phyloP scores from a whole-genome alignment of 352 stramenopile genomes.

The Globisporangium emineosum region DNA sequence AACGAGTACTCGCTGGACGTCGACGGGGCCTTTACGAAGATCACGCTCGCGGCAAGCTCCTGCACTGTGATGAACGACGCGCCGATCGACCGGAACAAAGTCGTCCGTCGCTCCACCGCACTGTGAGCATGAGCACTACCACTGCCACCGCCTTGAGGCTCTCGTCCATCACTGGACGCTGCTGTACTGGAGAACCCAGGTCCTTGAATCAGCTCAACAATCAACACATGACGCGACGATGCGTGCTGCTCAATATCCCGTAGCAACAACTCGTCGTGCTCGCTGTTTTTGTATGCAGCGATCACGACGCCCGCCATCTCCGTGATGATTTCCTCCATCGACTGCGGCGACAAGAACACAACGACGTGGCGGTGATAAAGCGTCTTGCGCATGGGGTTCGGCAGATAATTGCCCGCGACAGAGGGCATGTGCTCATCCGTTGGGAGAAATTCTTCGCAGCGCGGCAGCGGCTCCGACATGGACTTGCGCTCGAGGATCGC shows the following conservation, averaged over 20 bases:
- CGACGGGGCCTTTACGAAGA: constrained; percentile 73
- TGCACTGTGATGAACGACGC: constrained; percentile 76
- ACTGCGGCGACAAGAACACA: constrained; percentile 69
- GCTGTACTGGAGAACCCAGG: constrained; percentile 55
- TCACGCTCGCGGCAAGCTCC: constrained; percentile 77
- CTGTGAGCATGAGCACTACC: constrained; percentile 3
- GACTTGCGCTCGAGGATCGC: constrained; percentile 72
- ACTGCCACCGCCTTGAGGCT: constrained; percentile 13
- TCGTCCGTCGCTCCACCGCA: constrained; percentile 54
- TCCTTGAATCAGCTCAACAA: constrained; percentile 53
- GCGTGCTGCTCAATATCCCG: constrained; percentile 51
- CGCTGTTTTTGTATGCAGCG: constrained; percentile 45
- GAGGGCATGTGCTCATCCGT: constrained; percentile 51
- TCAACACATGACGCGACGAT: constrained; percentile 44
- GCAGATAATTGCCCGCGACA: constrained; percentile 64
- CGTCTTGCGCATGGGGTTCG: constrained; percentile 71
- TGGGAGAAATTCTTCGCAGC: constrained; percentile 74
- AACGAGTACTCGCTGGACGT: constrained; percentile 54
- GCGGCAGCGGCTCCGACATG: constrained; percentile 66
- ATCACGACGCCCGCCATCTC: constrained; percentile 75
- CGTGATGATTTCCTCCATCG: constrained; percentile 73
- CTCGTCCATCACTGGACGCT: constrained; percentile 43
- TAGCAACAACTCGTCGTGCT: constrained; percentile 58
- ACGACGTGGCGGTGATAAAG: constrained; percentile 70
- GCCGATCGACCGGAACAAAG: constrained; percentile 57